Evolutionary conservation across 345 rosid genomes (phyloP).

Genomic region (Salix purpurea): DNA sequence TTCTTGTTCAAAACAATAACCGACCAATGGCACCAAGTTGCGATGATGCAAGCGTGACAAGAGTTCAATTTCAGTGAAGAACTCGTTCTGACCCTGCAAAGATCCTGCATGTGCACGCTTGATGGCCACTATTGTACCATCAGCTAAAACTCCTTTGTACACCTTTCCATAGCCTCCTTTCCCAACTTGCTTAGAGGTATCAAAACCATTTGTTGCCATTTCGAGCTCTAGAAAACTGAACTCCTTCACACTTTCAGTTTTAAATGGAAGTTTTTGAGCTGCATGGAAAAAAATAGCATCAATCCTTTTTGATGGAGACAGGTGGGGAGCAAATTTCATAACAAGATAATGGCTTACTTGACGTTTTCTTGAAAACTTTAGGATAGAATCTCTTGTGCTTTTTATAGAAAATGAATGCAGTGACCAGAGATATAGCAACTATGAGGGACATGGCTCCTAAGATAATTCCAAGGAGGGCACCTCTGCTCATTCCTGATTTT

Average conservation of each 20-base stretch:
- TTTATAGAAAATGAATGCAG: slow-evolving; percentile 5
- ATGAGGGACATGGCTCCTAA: slow-evolving; percentile 11
- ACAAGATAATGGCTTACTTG: slow-evolving; percentile 2
- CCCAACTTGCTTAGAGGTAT: slow-evolving; percentile 30
- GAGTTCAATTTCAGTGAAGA: slow-evolving; percentile 49
- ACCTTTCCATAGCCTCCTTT: slow-evolving; percentile 58
- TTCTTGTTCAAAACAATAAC: slow-evolving; percentile 45
- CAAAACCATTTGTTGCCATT: slow-evolving; percentile 39
- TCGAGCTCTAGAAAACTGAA: slow-evolving; percentile 41
- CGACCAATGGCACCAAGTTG: slow-evolving; percentile 53
- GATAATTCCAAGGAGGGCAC: slow-evolving; percentile 14
- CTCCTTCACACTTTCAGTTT: slow-evolving; percentile 36
- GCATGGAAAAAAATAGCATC: not conserved
- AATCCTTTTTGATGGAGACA: not conserved
- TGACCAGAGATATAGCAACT: slow-evolving; percentile 2
- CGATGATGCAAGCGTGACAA: slow-evolving; percentile 53
- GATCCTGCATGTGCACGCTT: slow-evolving; percentile 46
- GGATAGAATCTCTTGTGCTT: slow-evolving; percentile 1
- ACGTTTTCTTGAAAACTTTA: not conserved
- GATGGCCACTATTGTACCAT: slow-evolving; percentile 45
- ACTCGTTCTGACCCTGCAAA: slow-evolving; percentile 45
- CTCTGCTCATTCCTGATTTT: slow-evolving; percentile 14
- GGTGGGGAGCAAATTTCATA: not conserved
- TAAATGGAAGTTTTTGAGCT: slow-evolving; percentile 34
- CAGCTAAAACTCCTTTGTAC: slow-evolving; percentile 44